Evolutionary conservation across 148 eudicot genomes (phyloP), one percentile per base, ranked within the genome.

Genomic region (Agrostemma githago): DNA sequence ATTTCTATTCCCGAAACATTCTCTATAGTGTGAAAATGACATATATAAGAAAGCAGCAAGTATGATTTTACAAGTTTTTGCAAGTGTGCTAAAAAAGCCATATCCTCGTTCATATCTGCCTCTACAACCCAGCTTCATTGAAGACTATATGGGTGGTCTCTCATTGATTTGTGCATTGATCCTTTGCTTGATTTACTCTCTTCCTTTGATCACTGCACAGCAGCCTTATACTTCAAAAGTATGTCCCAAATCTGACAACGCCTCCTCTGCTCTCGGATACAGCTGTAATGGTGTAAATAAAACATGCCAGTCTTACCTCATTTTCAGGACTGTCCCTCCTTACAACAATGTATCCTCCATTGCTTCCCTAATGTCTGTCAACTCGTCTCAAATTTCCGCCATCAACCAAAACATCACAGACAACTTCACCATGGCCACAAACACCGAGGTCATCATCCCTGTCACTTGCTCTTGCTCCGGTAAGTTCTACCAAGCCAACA

Each of bases 401-500:
- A 85, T 59, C 57, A 91, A 90, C 70, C 88, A 88, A 51, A 81
- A 83, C 61, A 84, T 86, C 16, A 5, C 89, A 0, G 67, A 66
- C 26, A 75, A 74, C 19, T 61, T 78, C 5, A 62, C 81, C 0
- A 79, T 92, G 51, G 82, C 71, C 0, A 72, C 86, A 4, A 71
- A 83, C 70, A 82, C 81, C 6, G 72, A 77, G 70, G 89, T 95
- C 37, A 87, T 92, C 14, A 82, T 95, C 62, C 96, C 99, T 1
- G 80, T 90, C 6, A 83, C 54, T 3, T 95, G 99, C 78, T 90
- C 97, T 0, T 91, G 97, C 71, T 68, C 92, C 8, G 90, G 96
- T 44, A 72, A 77, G 61, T 82, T 79, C 58, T 96, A 89, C 73
- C 99, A 96, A 72, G 44, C 80, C 2, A 96, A 92, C 78, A 82